Conservation (phyloP, 2,329 filamentous ascomycete genomes). For the Beauveria australis region DNA sequence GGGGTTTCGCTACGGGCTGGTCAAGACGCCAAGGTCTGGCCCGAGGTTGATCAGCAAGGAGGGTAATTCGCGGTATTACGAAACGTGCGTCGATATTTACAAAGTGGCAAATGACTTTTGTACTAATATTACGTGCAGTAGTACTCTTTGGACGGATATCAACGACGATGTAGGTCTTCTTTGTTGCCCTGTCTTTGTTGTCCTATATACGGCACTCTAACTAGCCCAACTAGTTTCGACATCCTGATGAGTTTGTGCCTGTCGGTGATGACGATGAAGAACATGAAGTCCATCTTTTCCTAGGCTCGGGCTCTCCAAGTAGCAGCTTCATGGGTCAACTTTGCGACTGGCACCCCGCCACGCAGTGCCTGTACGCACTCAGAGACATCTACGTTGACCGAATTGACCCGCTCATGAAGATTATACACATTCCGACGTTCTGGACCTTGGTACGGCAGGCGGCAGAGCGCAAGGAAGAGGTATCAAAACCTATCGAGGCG, state of each 20-base stretch:
- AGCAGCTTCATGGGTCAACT: background rate
- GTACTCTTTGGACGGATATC: conserved; percentile 60
- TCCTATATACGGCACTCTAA: background rate
- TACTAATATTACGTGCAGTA: conserved; percentile 21
- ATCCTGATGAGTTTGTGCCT: conserved; percentile 1
- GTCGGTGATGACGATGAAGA: background rate
- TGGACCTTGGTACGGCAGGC: background rate
- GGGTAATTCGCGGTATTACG: conserved; percentile 10
- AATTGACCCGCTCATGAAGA: conserved; percentile 31
- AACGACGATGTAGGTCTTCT: conserved; percentile 49
- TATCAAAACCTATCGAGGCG: conserved; percentile 30
- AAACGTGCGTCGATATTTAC: background rate
- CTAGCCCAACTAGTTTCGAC: background rate
- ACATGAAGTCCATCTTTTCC: background rate
- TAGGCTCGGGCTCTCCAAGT: background rate
- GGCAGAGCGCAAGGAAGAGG: conserved; percentile 9
- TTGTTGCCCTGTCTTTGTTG: background rate
- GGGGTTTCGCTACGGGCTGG: background rate
- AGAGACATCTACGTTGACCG: conserved; percentile 23
- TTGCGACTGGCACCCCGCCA: background rate
- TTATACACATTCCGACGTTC: conserved; percentile 30
- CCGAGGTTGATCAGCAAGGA: conserved; percentile 3
- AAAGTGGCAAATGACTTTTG: conserved; percentile 26
- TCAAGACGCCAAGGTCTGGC: background rate
- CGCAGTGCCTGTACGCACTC: background rate